Evolutionary conservation across 805 yeast genomes (phyloP), one percentile per base, ranked within the genome.

Genomic region (Starmerella bombicola): DNA sequence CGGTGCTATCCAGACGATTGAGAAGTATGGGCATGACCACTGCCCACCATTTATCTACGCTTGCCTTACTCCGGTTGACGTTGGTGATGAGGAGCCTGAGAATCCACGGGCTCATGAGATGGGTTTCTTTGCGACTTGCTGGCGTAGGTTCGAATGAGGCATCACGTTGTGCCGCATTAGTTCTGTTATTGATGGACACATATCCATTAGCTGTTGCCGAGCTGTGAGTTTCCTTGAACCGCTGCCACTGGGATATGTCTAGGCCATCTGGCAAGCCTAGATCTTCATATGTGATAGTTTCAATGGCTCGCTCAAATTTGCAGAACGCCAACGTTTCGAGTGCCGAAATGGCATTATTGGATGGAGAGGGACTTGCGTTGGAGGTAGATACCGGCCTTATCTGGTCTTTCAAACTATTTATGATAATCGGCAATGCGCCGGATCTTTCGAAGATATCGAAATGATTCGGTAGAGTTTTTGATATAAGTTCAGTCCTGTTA

Each of bases 1-100:
- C 56, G 9, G 48, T 44, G 24, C 54, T 51, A 38, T 61, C 65
- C 17, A 55, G 35, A 24, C 53, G 40, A 23, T 55, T 52, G 15
- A 61, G 50, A 13, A 53, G 41, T 1, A 58, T 46, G 3, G 65
- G 64, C 0, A 57, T 43, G 2, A 61, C 23, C 10, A 58, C 41
- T 3, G 60, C 39, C 62, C 64, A 61, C 40, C 52, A 42, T 15
- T 23, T 18, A 10, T 38, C 46, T 4, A 41, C 30, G 10, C 23
- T 21, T 15, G 13, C 5, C n/a, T 16, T n/a, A 7, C 5, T 5
- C 13, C 18, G 16, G 4, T 33, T 29, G 28, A 26, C 25, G 16
- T 29, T 22, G 10, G 13, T 28, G 3, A 50, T 21, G 3, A 48
- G 16, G 18, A 33, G 33, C 34, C 40, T 29, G n/a, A 50, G 23